These are phyloP conservation scores for Ogataea ramenticola DNA, from an alignment of 805 yeast species.

Conservation along the genomic window DNA sequence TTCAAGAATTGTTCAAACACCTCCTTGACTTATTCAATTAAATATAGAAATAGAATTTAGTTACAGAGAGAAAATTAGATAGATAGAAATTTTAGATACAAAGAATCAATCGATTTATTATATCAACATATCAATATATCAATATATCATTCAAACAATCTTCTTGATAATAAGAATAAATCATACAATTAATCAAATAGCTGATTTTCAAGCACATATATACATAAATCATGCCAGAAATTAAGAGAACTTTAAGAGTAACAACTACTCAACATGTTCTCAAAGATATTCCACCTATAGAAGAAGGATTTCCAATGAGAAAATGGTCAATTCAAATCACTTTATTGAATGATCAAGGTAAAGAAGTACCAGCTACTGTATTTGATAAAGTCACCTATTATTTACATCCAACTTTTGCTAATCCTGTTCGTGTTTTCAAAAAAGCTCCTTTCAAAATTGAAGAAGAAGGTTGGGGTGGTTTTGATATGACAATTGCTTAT, in stretches of 20 bases:
- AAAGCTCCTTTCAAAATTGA: constrained; percentile 80
- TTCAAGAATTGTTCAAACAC: no score
- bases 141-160: no score
- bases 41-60: no score
- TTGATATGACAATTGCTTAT: constrained; percentile 76
- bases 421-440: constrained; percentile 76
- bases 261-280: constrained; percentile 80
- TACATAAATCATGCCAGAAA: constrained; percentile 31
- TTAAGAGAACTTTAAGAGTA: constrained; percentile 81
- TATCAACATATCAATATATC: no score
- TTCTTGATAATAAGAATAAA: no score
- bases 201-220: no score
- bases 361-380: constrained; percentile 76
- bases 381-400: constrained; percentile 91
- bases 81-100: no score
- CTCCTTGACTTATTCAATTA: no score
- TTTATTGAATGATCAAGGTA: constrained; percentile 71
- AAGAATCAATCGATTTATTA: no score
- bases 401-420: constrained; percentile 89
- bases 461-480: constrained; percentile 99
- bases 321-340: constrained; percentile 81
- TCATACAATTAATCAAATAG: no score
- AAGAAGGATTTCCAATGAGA: constrained; percentile 90
- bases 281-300: constrained; percentile 76
- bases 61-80: no score